These are phyloP conservation scores for Batrachochytrium dendrobatidis DNA, from an alignment of 371 early-diverging fungal species.

Conservation along the genomic window DNA sequence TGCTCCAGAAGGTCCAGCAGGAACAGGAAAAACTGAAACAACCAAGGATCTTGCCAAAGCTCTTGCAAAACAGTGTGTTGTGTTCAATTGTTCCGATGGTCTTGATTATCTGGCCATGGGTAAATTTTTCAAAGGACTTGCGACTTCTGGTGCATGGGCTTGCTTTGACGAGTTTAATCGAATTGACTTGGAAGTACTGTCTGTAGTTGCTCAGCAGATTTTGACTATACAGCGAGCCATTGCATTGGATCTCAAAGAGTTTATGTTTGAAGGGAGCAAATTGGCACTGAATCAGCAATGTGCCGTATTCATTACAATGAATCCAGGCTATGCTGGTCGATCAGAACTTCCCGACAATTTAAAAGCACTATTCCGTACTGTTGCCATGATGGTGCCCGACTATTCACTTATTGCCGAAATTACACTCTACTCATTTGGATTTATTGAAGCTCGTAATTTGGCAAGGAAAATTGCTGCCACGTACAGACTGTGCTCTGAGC, in stretches of 20 bases:
- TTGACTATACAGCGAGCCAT: constrained; percentile 49
- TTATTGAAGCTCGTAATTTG: constrained; percentile 45
- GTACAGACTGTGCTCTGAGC: constrained; percentile 48
- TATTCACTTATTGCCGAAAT: constrained; percentile 50
- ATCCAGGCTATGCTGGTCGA: constrained; percentile 59
- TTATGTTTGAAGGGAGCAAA: constrained; percentile 47
- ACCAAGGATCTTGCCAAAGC: constrained; percentile 58
- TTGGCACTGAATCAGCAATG: constrained; percentile 38
- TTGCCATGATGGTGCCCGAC: constrained; percentile 56
- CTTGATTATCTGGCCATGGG: constrained; percentile 50
- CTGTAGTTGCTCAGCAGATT: constrained; percentile 50
- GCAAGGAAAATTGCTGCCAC: constrained; percentile 48
- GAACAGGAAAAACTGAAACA: constrained; percentile 56
- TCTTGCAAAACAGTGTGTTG: constrained; percentile 55
- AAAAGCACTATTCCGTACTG: constrained; percentile 51
- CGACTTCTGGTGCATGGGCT: constrained; percentile 46
- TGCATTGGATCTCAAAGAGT: constrained; percentile 36
- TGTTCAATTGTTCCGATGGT: constrained; percentile 58
- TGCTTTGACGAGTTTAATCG: constrained; percentile 68
- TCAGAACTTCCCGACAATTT: constrained; percentile 54
- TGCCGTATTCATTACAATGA: constrained; percentile 61
- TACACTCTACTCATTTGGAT: constrained; percentile 49
- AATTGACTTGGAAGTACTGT: constrained; percentile 49
- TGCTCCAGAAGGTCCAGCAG: constrained; percentile 56
- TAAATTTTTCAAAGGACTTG: constrained; percentile 53